phyloP scores from a whole-genome alignment of 495 filamentous ascomycete genomes.

The Bryoglossum gracile region DNA sequence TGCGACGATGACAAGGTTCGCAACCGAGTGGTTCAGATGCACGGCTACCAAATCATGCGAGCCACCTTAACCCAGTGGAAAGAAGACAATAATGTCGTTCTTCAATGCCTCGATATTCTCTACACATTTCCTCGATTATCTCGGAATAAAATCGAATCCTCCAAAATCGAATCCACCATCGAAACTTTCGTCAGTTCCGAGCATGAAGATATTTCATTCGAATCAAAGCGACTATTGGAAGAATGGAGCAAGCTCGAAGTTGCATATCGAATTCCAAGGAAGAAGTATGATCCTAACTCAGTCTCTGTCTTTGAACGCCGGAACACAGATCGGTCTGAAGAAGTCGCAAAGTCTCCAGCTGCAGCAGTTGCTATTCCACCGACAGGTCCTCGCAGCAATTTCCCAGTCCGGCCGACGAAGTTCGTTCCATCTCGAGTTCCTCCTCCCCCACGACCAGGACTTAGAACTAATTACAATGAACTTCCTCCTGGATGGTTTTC shows the following conservation, averaged over 20 bases:
- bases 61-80: conserved; percentile 75
- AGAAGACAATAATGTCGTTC: conserved; percentile 78
- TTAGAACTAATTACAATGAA: conserved; percentile 47
- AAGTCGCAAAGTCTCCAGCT: conserved; percentile 31
- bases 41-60: conserved; percentile 92
- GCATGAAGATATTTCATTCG: conserved; percentile 66
- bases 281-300: conserved; percentile 39
- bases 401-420: conserved; percentile 51
- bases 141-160: conserved; percentile 94
- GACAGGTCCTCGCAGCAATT: conserved; percentile 58
- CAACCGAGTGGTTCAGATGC: conserved; percentile 88
- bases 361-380: conserved; percentile 44
- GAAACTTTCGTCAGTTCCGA: conserved; percentile 57
- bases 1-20: conserved; percentile 82
- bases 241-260: conserved; percentile 85
- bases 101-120: conserved; percentile 87
- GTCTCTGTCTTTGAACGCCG: conserved; percentile 54
- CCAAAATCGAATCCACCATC: conserved; percentile 86
- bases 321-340: conserved; percentile 54
- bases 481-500: conserved; percentile 78
- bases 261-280: conserved; percentile 92
- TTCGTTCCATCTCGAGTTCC: conserved; percentile 51
- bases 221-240: conserved; percentile 65
- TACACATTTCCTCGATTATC: conserved; percentile 84
- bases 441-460: too few species aligned